phyloP scores from a whole-genome alignment of 208 protist genomes.

The Vickermania ingenoplastis region DNA sequence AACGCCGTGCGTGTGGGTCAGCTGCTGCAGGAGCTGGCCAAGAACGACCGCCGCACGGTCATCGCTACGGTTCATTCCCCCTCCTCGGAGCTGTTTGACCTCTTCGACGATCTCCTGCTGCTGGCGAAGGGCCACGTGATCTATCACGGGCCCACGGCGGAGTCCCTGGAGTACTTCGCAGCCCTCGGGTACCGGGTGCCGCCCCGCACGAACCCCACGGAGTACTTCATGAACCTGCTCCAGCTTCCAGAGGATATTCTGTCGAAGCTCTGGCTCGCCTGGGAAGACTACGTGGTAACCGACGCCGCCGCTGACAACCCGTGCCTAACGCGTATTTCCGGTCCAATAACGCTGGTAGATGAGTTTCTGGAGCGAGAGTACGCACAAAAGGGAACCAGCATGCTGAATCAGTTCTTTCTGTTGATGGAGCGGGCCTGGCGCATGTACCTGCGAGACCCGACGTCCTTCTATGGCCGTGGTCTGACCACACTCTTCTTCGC shows the following conservation, averaged over 20 bases:
- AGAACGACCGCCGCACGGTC: conserved; percentile 70
- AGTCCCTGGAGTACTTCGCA: conserved; percentile 38
- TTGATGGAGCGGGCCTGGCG: conserved; percentile 56
- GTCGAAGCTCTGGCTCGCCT: conserved; percentile 56
- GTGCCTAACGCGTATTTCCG: conserved; percentile 40
- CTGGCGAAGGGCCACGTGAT: conserved; percentile 64
- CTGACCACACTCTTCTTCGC: conserved; percentile 70
- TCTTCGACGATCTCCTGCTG: conserved; percentile 81
- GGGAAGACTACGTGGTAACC: conserved; percentile 68
- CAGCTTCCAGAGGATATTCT: conserved; percentile 55
- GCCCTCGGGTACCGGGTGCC: conserved; percentile 33
- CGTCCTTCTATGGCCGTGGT: conserved; percentile 40
- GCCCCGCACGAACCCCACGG: conserved; percentile 63
- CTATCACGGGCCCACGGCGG: conserved; percentile 67
- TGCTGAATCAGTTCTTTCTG: conserved; percentile 43
- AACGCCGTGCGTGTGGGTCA: conserved; percentile 74
- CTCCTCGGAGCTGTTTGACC: conserved; percentile 67
- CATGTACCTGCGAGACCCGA: conserved; percentile 64
- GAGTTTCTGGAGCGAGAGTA: conserved; percentile 48
- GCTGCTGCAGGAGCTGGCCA: conserved; percentile 63
- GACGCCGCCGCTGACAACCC: conserved; percentile 29
- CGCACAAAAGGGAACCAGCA: conserved; percentile 38
- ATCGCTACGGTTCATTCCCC: conserved; percentile 84
- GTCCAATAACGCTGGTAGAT: conserved; percentile 38
- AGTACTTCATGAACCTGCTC: conserved; percentile 84